Base-by-base conservation (phyloP, 371 early-diverging fungal genomes). In the Paraphysoderma sedebokerense region DNA sequence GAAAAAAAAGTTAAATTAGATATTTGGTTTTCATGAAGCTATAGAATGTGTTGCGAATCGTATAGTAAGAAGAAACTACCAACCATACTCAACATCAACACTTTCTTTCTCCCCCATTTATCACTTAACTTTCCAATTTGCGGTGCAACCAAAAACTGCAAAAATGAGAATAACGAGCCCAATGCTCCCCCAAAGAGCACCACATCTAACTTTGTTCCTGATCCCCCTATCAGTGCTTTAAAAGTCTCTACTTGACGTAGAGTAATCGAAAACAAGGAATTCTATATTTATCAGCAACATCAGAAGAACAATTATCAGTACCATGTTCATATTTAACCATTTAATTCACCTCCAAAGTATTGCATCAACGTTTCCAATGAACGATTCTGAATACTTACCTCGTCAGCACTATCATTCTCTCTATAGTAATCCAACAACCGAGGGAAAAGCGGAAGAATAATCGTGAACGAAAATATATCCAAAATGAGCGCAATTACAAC, bases 401-500 rank as follows among this genome's bases (percentile, higher is more conserved):
- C 22, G 39, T 64, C 51, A 26, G 28, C 28, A 8, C 54, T 50
- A 55, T 75, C 37, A n/a, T 38, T 48, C 32, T 51, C 51, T 44
- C 67, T 45, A 60, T 79, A 77, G 42, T 77, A 63, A 30, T 74
- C 67, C 12, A 81, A 54, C 23, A 79, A 53, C 12, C 77, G 63
- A 42, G 98, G 96, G 48, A 87, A 85, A 29, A 97, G 70, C 13
- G 98, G 98, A 31, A 97, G 65, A 59, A 97, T 95, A 50, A 91
- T 82, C 3, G 98, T 97, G 61, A 97, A 97, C 9, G 96, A 85
- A 23, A 97, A 78, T 47, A 97, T 79, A 62, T 95, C 98, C 29
- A 97, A 70, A 28, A 95, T 62, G 24, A 97, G 70, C 0, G 74
- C 70, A 12, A 56, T 30, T 38, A 74, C 65, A 44, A 74, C 61